These are phyloP conservation scores for Agastache rugosa DNA, from an alignment of 257 asterid genomes.

Conservation along the genomic window DNA sequence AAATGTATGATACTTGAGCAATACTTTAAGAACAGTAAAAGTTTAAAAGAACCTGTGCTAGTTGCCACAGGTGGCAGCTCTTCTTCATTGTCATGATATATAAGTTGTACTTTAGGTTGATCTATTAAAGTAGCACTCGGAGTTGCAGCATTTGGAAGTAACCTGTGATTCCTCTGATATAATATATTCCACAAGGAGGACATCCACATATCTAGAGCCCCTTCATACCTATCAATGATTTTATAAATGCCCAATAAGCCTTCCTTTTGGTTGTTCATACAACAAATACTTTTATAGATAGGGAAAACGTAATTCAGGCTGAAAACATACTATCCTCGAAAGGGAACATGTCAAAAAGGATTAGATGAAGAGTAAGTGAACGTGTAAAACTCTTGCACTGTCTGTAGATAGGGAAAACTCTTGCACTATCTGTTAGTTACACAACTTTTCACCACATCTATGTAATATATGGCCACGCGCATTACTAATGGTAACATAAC, in stretches of 20 bases:
- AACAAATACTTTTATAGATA: constrained; percentile 1
- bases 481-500: constrained; percentile 9
- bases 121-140: constrained; percentile 57
- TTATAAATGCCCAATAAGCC: constrained; percentile 22
- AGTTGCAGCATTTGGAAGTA: constrained; percentile 67
- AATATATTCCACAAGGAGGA: constrained; percentile 74
- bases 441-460: not conserved
- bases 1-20: not conserved
- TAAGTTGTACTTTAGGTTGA: constrained; percentile 74
- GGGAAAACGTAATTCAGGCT: not conserved
- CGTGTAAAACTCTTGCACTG: constrained; percentile 12
- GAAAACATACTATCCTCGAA: constrained; percentile 15
- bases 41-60: constrained; percentile 54
- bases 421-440: constrained; percentile 1
- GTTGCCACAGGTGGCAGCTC: constrained; percentile 50
- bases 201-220: constrained; percentile 97
- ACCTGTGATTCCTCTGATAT: constrained; percentile 51
- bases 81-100: constrained; percentile 56
- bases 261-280: constrained; percentile 21
- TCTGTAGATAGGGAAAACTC: no score
- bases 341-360: not conserved
- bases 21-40: constrained; percentile 19
- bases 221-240: constrained; percentile 78
- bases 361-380: not conserved
- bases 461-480: constrained; percentile 2